Conservation (phyloP, 495 filamentous ascomycete species). For the Pseudoneurospora amorphoporcata region DNA sequence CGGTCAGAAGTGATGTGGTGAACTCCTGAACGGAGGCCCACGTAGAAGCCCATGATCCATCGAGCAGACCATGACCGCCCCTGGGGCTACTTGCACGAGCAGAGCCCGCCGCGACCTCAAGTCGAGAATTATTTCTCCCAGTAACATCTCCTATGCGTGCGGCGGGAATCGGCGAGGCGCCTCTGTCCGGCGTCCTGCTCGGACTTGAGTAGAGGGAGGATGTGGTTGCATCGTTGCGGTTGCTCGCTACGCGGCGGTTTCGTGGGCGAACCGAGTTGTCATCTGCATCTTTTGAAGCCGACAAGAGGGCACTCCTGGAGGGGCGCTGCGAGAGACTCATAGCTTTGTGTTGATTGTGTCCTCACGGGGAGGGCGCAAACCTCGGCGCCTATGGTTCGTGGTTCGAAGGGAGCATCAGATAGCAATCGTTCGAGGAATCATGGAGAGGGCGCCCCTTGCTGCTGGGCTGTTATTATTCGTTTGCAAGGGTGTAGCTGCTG, state of each 20-base stretch:
- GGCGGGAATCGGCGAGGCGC: slow-evolving; percentile 32
- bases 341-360: slow-evolving; percentile 14
- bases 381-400: slow-evolving; percentile 16
- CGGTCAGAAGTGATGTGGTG: slow-evolving; percentile 31
- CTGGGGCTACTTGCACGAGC: slow-evolving; percentile 24
- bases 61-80: slow-evolving; percentile 26
- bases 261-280: slow-evolving; percentile 16
- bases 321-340: slow-evolving; percentile 19
- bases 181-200: slow-evolving; percentile 20
- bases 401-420: slow-evolving; percentile 22
- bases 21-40: slow-evolving; percentile 38
- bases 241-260: slow-evolving; percentile 18
- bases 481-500: background rate
- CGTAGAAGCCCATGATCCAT: slow-evolving; percentile 33
- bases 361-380: slow-evolving; percentile 16
- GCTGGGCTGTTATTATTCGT: background rate
- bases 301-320: slow-evolving; percentile 17
- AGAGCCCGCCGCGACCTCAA: slow-evolving; percentile 16
- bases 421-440: background rate
- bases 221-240: slow-evolving; percentile 1
- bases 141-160: slow-evolving; percentile 27
- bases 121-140: slow-evolving; percentile 23
- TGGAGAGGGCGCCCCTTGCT: background rate
- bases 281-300: slow-evolving; percentile 15
- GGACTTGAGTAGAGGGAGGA: slow-evolving; percentile 18